A percentile compares a stretch with the other conserved stretches of the same genome.
phyloP scores from a whole-genome alignment of 805 yeast species.

The Pichia nakasei region DNA sequence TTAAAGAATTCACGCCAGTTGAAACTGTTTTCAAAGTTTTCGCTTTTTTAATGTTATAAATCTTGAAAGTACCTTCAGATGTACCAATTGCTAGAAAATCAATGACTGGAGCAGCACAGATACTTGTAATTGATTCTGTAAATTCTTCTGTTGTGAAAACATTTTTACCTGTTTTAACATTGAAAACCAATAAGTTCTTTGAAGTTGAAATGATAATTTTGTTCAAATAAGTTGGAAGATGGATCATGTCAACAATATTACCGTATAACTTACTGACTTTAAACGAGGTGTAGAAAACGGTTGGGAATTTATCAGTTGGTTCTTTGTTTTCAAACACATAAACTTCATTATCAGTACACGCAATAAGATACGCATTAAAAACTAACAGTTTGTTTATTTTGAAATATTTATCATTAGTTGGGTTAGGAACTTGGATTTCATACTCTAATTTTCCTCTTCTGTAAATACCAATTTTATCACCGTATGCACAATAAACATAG shows the following conservation, averaged over 20 bases:
- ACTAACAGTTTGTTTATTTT: constrained; percentile 42
- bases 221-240: constrained; percentile 88
- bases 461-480: constrained; percentile 63
- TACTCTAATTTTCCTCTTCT: constrained; percentile 68
- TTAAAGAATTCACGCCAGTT: constrained; percentile 32
- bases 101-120: constrained; percentile 78
- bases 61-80: constrained; percentile 51
- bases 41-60: constrained; percentile 64
- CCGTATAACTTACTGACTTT: constrained; percentile 57
- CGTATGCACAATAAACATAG: constrained; percentile 71
- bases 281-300: constrained; percentile 62
- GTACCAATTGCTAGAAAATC: constrained; percentile 79
- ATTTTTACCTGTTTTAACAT: constrained; percentile 68
- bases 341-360: constrained; percentile 32
- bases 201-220: constrained; percentile 81
- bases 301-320: constrained; percentile 33
- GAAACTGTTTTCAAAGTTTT: constrained; percentile 43
- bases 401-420: constrained; percentile 13
- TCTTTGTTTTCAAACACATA: constrained; percentile 26
- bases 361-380: constrained; percentile 76
- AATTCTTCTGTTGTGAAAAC: constrained; percentile 44
- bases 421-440: constrained; percentile 24
- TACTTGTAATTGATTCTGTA: constrained; percentile 50
- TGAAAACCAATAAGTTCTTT: constrained; percentile 50
- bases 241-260: constrained; percentile 57